Evolutionary conservation across 1,139 yeast species (phyloP), one percentile per base, ranked within the genome.

Genomic region (Yamadazyma buinensis): DNA sequence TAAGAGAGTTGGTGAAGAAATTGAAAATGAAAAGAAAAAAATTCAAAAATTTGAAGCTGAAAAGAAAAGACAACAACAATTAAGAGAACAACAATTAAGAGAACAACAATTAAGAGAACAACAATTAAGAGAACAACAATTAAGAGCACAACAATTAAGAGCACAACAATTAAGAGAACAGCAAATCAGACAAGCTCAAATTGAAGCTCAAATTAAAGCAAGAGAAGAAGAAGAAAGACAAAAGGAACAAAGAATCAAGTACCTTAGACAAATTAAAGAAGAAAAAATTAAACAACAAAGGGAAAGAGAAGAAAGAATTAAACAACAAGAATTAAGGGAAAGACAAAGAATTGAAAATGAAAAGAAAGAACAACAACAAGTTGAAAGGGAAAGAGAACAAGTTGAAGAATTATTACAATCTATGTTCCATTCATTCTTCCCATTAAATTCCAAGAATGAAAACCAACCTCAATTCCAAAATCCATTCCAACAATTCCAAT

Each of bases 261-360:
- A 33, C 28, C 41, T 45, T 32, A 42, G 49, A 41, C 22, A 23
- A 13, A 5, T 17, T 17, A 15, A 19, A 26, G 46, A 38, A 35
- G 42, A 38, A 28, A 32, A 40, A 24, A 38, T n/a, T 8, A 22
- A 20, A 19, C 74, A 75, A 26, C 75, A 27, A 24, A 24, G 28
- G 35, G 14, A 15, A 9, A 23, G 19, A 26, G 19, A 12, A n/a
- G 15, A 26, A 28, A 8, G 15, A 23, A 6, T n/a, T 5, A 13
- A 13, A 29, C 13, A 28, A 22, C 20, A 21, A 9, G 17, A 29
- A 29, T 15, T 22, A 10, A 29, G 15, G n/a, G 28, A 26, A 15
- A 27, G 23, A 28, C 2, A 9, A 15, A 17, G 19, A 17, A 17
- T 5, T 5, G 20, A 35, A 32, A 30, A 35, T 22, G 39, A 32